Evolutionary conservation across 495 filamentous ascomycete species (phyloP), one percentile per base, ranked within the genome.

Genomic region (Darksidea phi): DNA sequence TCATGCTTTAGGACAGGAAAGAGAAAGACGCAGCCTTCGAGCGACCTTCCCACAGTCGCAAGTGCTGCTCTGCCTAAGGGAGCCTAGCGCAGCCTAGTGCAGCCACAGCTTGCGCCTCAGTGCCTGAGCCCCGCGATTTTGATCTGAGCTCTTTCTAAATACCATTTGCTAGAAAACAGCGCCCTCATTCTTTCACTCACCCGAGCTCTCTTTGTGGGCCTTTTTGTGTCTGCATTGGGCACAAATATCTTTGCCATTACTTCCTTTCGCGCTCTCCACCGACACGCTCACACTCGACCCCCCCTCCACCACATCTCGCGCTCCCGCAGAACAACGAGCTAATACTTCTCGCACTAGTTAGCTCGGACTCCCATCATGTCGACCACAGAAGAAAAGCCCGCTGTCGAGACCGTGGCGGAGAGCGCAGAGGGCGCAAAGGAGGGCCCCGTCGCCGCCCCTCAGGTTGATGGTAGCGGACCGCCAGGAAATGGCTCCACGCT

Each of bases 401-500:
- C 56, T 3, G 13, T 28, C 10, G 13, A 41, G n/a, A 18, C 53
- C 43, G 13, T 34, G 12, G 45, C 21, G 20, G 47, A 50, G 11
- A 51, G 53, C 11, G 54, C 48, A n/a, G n/a, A n/a, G n/a, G n/a
- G n/a, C 13, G 57, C 57, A 36, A 57, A 54, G 21, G 48, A 46
- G 50, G 51, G 36, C 11, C 54, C 55, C 32, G 59, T 57, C 43
- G 63, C 60, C 57, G 54, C 63, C 63, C 26, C 49, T 43, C 51
- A 66, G 55, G 25, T 57, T 34, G 54, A 62, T 52, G 61, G 71
- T 63, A 59, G 65, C 59, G 58, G 65, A 55, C 73, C 36, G 69
- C 67, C 23, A 68, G 60, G 32, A 70, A 59, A 66, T 26, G 75
- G 71, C 11, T 71, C 75, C 17, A 80, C 77, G 24, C 82, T 95